phyloP scores from a whole-genome alignment of 2,329 filamentous ascomycete species.

The Phialophora macrospora region DNA sequence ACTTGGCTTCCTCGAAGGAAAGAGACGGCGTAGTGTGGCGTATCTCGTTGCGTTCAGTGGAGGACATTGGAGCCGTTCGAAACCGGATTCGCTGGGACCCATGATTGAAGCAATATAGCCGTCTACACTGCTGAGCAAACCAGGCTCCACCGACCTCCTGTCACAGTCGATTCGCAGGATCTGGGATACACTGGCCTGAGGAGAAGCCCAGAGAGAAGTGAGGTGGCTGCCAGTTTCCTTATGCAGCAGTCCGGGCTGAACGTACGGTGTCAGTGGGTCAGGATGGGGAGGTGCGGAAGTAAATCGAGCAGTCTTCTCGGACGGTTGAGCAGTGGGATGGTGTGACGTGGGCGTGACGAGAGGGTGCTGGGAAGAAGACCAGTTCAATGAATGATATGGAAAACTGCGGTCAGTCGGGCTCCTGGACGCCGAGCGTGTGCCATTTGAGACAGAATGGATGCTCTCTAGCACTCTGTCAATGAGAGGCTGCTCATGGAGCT shows the following conservation, averaged over 20 bases:
- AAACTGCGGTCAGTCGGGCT: background rate
- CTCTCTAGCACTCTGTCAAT: constrained; percentile 6
- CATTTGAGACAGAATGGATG: constrained; percentile 4
- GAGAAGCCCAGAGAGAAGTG: background rate
- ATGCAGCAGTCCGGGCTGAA: background rate
- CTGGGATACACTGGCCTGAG: background rate
- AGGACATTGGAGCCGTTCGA: constrained; percentile 15
- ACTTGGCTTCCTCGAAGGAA: constrained; percentile 8
- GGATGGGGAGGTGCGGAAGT: background rate
- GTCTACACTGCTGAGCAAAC: background rate
- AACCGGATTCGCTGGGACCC: background rate
- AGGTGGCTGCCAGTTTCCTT: background rate
- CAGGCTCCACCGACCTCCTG: background rate
- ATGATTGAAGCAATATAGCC: constrained; percentile 15
- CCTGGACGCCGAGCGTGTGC: constrained; percentile 32
- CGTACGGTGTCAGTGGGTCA: background rate
- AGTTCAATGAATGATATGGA: background rate
- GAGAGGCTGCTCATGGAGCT: constrained; percentile 13
- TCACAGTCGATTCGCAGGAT: constrained; percentile 11
- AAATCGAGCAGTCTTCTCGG: background rate
- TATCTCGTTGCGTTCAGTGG: constrained; percentile 20
- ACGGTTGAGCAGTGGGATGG: background rate
- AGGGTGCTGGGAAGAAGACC: background rate
- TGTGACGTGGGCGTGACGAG: background rate
- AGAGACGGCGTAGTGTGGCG: constrained; percentile 3